Percentiles rank a stretch among this genome's conserved stretches.
phyloP scores from a whole-genome alignment of 495 filamentous ascomycete species.

The Cairneyella variabilis region DNA sequence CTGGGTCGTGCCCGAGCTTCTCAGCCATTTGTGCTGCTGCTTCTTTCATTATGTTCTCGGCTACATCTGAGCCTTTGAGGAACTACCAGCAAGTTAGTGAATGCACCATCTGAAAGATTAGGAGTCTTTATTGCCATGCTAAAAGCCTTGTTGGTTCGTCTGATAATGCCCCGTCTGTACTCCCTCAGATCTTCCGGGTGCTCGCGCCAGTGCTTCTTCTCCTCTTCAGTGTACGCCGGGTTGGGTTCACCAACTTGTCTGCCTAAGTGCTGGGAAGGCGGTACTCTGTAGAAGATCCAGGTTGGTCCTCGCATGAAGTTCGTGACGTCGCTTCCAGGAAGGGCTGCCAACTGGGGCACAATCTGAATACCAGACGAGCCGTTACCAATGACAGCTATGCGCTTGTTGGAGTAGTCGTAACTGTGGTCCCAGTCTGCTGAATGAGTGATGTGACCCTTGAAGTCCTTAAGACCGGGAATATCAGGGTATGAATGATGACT shows the following conservation, averaged over 20 bases:
- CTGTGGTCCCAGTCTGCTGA: constrained; percentile 23
- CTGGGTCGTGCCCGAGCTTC: constrained; percentile 28
- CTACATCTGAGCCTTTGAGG: neutral
- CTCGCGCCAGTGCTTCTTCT: neutral
- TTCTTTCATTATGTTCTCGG: neutral
- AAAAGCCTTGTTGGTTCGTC: neutral
- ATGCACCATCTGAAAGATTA: no score
- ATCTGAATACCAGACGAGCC: constrained; percentile 45
- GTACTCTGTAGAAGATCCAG: neutral
- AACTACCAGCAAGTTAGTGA: neutral
- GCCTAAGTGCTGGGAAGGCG: neutral
- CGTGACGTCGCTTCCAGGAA: constrained; percentile 44
- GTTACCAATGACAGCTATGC: constrained; percentile 45
- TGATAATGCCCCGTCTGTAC: neutral
- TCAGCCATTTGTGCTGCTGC: neutral
- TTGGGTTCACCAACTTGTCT: neutral
- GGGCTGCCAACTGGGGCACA: constrained; percentile 40
- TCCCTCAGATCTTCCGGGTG: neutral
- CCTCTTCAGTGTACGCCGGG: neutral
- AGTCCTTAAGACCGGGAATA: constrained; percentile 31
- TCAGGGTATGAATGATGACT: constrained; percentile 17
- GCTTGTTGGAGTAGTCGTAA: constrained; percentile 29
- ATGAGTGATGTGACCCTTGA: constrained; percentile 26
- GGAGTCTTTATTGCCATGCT: neutral
- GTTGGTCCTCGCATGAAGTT: constrained; percentile 26